These are phyloP conservation scores for Tuber calosporum DNA, from an alignment of 495 filamentous ascomycete genomes.

Conservation along the genomic window DNA sequence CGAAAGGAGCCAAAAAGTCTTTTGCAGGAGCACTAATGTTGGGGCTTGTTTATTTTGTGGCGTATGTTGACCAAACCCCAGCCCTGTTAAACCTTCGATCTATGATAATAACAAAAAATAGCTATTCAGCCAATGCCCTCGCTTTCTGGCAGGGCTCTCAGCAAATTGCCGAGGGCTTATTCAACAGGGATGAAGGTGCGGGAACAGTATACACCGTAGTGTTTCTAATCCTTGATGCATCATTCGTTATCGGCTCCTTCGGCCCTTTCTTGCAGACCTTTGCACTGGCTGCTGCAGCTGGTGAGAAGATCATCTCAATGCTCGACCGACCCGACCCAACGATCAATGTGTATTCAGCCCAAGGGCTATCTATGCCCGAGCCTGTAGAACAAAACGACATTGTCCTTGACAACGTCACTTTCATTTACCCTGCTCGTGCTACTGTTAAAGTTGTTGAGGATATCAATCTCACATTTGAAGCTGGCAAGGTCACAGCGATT, in stretches of 20 bases:
- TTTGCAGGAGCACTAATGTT: constrained; percentile 42
- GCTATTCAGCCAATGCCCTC: constrained; percentile 48
- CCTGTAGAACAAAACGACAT: constrained; percentile 36
- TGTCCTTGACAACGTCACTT: constrained; percentile 44
- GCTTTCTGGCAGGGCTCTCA: constrained; percentile 52
- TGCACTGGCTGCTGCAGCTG: constrained; percentile 47
- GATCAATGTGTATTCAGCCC: constrained; percentile 42
- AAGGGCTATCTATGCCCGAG: constrained; percentile 33
- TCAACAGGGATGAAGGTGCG: constrained; percentile 40
- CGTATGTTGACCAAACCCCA: constrained; percentile 41
- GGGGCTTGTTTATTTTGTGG: constrained; percentile 45
- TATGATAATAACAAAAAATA: constrained; percentile 9
- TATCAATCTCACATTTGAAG: constrained; percentile 50
- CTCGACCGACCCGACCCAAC: constrained; percentile 46
- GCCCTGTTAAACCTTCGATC: constrained; percentile 10
- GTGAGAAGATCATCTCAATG: constrained; percentile 46
- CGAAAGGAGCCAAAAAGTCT: constrained; percentile 38
- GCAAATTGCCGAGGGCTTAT: constrained; percentile 43
- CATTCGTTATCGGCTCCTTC: constrained; percentile 44
- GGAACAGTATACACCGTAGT: constrained; percentile 51
- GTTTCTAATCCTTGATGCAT: constrained; percentile 47
- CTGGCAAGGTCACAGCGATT: constrained; percentile 57
- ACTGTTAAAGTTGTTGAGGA: constrained; percentile 50
- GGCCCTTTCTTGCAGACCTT: constrained; percentile 49
- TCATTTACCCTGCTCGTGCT: constrained; percentile 56